Conservation (phyloP, 2,329 filamentous ascomycete species). For the Bipolaris zeicola region DNA sequence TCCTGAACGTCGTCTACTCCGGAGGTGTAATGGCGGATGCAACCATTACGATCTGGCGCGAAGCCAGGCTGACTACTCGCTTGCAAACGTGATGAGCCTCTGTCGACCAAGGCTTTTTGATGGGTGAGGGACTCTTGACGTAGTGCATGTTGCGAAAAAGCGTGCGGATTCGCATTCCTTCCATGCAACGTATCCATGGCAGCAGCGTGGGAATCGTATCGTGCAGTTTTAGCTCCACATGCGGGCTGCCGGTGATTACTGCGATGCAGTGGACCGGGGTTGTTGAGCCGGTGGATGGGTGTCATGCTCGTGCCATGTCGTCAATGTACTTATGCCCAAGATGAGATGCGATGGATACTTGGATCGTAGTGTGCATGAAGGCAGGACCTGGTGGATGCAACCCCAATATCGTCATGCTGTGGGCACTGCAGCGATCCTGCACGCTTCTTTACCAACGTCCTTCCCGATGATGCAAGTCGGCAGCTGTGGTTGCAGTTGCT, state of each 20-base stretch:
- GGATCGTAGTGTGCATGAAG: conserved; percentile 15
- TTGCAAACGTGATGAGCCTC: conserved; percentile 6
- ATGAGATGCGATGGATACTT: conserved; percentile 20
- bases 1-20: conserved; percentile 7
- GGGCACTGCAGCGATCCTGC: conserved; percentile 2
- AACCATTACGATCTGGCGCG: conserved; percentile 20
- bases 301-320: conserved; percentile 15
- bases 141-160: conserved; percentile 10
- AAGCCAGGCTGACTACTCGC: conserved; percentile 6
- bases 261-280: conserved; percentile 15
- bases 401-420: background rate
- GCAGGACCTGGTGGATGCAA: background rate
- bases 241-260: conserved; percentile 16
- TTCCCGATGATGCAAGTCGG: background rate
- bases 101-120: conserved; percentile 26
- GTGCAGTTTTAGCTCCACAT: conserved; percentile 13
- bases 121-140: conserved; percentile 27
- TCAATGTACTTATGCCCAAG: conserved; percentile 11
- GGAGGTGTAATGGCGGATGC: conserved; percentile 10
- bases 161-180: conserved; percentile 7
- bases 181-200: conserved; percentile 10
- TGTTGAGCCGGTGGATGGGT: conserved; percentile 1
- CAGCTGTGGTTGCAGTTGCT: background rate
- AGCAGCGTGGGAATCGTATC: conserved; percentile 17
- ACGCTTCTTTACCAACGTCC: background rate